phyloP scores from a whole-genome alignment of 768 basidiomycete species.

The Termitomyces sp. region DNA sequence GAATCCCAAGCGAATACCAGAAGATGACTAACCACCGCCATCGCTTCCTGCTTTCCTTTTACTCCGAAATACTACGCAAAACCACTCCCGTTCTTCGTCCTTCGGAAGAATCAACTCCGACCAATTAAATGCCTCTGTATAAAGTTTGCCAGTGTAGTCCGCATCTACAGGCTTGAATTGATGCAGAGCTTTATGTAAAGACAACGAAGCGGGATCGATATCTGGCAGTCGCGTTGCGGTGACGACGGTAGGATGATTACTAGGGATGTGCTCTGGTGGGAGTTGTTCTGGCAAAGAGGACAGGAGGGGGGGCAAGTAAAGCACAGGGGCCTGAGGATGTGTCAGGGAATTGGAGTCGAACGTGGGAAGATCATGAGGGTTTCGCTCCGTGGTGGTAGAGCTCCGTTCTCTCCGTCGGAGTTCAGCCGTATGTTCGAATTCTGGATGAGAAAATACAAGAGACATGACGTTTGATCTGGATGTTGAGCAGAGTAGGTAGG shows the following conservation, averaged over 20 bases:
- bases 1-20: not conserved
- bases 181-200: conserved; percentile 83
- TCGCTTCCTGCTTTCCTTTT: conserved; percentile 69
- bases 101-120: conserved; percentile 55
- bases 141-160: conserved; percentile 60
- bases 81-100: conserved; percentile 83
- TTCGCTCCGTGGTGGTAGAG: conserved; percentile 18
- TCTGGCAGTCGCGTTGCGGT: conserved; percentile 77
- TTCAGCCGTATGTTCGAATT: conserved; percentile 20
- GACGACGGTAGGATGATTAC: conserved; percentile 37
- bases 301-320: conserved; percentile 83
- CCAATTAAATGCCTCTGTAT: conserved; percentile 89
- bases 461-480: conserved; percentile 15
- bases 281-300: conserved; percentile 60
- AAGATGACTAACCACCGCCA: conserved; percentile 42
- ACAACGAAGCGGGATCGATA: conserved; percentile 81
- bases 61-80: conserved; percentile 86
- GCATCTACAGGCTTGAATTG: conserved; percentile 55
- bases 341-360: conserved; percentile 35
- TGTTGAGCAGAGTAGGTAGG: not conserved
- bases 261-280: conserved; percentile 19
- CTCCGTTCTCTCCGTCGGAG: not conserved
- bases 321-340: conserved; percentile 40
- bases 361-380: conserved; percentile 52
- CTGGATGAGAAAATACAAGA: conserved; percentile 23